Evolutionary conservation across 2,329 filamentous ascomycete genomes (phyloP).

Genomic region (Ophiostoma sp.): DNA sequence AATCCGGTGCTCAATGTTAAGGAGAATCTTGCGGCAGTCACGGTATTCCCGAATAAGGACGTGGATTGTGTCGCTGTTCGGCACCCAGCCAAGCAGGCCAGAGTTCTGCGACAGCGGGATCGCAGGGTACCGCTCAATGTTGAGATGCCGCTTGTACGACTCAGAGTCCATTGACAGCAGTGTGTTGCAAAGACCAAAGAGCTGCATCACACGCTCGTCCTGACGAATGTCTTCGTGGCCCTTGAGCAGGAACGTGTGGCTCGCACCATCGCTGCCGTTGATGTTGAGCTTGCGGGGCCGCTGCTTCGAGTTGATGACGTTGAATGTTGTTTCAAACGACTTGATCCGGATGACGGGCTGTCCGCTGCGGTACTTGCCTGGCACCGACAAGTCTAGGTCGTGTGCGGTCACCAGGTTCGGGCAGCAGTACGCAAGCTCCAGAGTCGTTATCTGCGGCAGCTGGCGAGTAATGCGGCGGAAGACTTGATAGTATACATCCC

Average conservation of each 20-base stretch:
- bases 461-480: conserved; percentile 94
- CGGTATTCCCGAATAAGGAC: conserved; percentile 96
- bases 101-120: conserved; percentile 96
- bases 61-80: conserved; percentile 94
- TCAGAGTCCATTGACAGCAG: conserved; percentile 89
- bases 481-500: conserved; percentile 98
- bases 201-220: conserved; percentile 98
- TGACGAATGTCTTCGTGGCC: conserved; percentile 99
- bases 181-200: conserved; percentile 96
- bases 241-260: conserved; percentile 88
- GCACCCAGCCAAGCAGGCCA: conserved; percentile 91
- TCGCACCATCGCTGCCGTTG: conserved; percentile 79
- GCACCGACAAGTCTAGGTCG: conserved; percentile 88
- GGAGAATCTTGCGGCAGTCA: conserved; percentile 90
- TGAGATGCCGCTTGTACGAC: conserved; percentile 93
- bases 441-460: conserved; percentile 80
- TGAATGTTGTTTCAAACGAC: conserved; percentile 84
- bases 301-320: conserved; percentile 95
- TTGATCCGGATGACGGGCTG: conserved; percentile 75
- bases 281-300: conserved; percentile 83
- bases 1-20: conserved; percentile 98
- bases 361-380: conserved; percentile 82
- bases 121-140: conserved; percentile 92
- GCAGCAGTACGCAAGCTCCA: conserved; percentile 95
- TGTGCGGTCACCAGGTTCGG: conserved; percentile 82